These are phyloP conservation scores for Ananas comosus DNA, from an alignment of 176 grass and related monocot genomes.

Conservation along the genomic window DNA sequence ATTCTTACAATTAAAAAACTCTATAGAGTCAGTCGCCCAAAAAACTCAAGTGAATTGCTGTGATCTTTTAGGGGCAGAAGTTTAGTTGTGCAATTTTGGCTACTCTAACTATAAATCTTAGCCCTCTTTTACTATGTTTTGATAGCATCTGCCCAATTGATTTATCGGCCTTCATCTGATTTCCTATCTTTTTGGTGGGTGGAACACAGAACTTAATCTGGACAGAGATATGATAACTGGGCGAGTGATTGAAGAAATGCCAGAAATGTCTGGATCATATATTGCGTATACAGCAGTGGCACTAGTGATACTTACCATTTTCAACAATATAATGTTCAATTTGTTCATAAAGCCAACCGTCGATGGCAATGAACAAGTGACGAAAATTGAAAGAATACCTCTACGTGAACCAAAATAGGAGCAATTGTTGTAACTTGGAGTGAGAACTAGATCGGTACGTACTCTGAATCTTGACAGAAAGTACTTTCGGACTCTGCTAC, in stretches of 20 bases:
- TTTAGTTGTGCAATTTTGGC: background rate
- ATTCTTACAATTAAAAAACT: no score
- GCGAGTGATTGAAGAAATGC: slow-evolving; percentile 37
- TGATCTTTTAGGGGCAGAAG: background rate
- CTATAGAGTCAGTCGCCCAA: no score
- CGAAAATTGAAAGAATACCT: slow-evolving; percentile 41
- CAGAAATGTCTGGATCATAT: slow-evolving; percentile 54
- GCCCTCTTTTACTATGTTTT: background rate
- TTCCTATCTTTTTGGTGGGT: slow-evolving; percentile 10
- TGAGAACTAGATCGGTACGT: background rate
- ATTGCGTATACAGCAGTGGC: slow-evolving; percentile 46
- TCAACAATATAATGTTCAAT: slow-evolving; percentile 78
- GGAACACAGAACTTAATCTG: slow-evolving; percentile 44
- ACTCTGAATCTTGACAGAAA: background rate
- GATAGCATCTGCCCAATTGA: background rate
- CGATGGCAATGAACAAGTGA: slow-evolving; percentile 44
- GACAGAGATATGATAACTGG: slow-evolving; percentile 62
- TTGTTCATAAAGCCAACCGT: slow-evolving; percentile 64
- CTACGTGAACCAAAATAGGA: slow-evolving; percentile 35
- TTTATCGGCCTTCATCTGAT: background rate
- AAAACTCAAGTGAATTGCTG: no score
- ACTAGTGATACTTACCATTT: slow-evolving; percentile 62
- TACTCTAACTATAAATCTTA: background rate
- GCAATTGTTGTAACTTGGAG: slow-evolving; percentile 2
- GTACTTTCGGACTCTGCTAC: background rate